Evolutionary conservation across 371 early-diverging fungal genomes (phyloP).

Genomic region (Lichtheimia corymbifera): DNA sequence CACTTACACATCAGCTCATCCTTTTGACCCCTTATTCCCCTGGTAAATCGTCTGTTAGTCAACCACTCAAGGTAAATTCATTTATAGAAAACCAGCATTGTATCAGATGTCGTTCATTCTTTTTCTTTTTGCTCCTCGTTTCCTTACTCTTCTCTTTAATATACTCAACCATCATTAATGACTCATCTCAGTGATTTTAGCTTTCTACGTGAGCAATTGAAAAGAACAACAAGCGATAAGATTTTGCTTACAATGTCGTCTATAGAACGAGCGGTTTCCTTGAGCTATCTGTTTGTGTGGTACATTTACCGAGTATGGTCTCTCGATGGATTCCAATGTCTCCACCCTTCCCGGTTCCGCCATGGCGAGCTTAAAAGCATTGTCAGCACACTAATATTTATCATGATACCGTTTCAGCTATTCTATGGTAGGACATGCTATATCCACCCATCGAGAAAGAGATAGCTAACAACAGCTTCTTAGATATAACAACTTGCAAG

Average conservation of each 20-base stretch:
- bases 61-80: neutral
- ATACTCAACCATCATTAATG: slow-evolving; percentile 18
- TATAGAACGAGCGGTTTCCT: slow-evolving; percentile 40
- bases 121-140: slow-evolving; percentile 5
- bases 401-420: slow-evolving; percentile 49
- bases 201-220: slow-evolving; percentile 34
- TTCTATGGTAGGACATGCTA: slow-evolving; percentile 34
- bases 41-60: no score
- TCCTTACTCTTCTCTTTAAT: slow-evolving; percentile 7
- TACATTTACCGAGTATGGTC: slow-evolving; percentile 41
- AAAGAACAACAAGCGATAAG: neutral
- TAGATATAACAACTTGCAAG: slow-evolving; percentile 40
- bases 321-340: slow-evolving; percentile 37
- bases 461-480: neutral
- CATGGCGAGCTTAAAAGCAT: slow-evolving; percentile 51
- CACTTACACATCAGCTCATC: neutral
- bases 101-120: neutral
- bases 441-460: neutral
- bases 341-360: slow-evolving; percentile 31
- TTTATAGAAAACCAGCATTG: neutral
- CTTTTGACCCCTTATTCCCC: slow-evolving; percentile 1
- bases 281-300: slow-evolving; percentile 38
- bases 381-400: slow-evolving; percentile 42
- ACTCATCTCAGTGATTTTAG: slow-evolving; percentile 52
- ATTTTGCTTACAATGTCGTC: neutral